phyloP scores from a whole-genome alignment of 2,329 filamentous ascomycete genomes.

The Paradendryphiella salina region DNA sequence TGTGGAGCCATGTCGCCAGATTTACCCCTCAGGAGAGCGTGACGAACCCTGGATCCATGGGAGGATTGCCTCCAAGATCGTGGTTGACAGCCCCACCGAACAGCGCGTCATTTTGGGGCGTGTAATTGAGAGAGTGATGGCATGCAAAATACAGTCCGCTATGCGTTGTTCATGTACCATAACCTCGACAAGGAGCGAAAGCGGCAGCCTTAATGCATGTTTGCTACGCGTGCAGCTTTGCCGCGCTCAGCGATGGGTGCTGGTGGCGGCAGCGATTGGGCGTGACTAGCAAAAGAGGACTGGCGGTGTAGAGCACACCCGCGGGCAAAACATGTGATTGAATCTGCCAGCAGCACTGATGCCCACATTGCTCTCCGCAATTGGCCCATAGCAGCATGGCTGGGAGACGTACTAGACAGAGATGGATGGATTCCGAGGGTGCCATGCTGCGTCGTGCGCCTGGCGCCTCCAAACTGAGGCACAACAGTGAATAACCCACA shows the following conservation, averaged over 20 bases:
- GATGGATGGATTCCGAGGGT: slow-evolving; percentile 20
- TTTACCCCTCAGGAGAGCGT: slow-evolving; percentile 12
- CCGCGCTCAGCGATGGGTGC: slow-evolving; percentile 26
- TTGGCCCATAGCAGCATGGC: slow-evolving; percentile 21
- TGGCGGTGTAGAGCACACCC: slow-evolving; percentile 31
- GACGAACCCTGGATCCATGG: slow-evolving; percentile 7
- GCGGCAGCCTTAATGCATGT: slow-evolving; percentile 25
- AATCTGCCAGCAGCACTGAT: slow-evolving; percentile 14
- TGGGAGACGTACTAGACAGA: slow-evolving; percentile 25
- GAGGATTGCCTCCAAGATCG: slow-evolving; percentile 5
- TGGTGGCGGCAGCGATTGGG: slow-evolving; percentile 12
- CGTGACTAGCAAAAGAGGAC: slow-evolving; percentile 21
- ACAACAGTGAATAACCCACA: slow-evolving; percentile 16
- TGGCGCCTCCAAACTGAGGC: slow-evolving; percentile 12
- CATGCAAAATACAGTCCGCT: slow-evolving; percentile 25
- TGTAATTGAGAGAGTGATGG: not conserved
- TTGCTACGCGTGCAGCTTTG: slow-evolving; percentile 24
- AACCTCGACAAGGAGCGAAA: slow-evolving; percentile 14
- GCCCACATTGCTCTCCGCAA: slow-evolving; percentile 14
- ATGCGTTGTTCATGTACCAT: slow-evolving; percentile 31
- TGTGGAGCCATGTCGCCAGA: slow-evolving; percentile 6
- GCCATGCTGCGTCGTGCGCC: slow-evolving; percentile 13
- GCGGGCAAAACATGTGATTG: slow-evolving; percentile 8
- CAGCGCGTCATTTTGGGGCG: slow-evolving; percentile 5
- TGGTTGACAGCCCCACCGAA: slow-evolving; percentile 15